Evolutionary conservation across 768 basidiomycete species (phyloP).

Genomic region (Boletus rubropictus): DNA sequence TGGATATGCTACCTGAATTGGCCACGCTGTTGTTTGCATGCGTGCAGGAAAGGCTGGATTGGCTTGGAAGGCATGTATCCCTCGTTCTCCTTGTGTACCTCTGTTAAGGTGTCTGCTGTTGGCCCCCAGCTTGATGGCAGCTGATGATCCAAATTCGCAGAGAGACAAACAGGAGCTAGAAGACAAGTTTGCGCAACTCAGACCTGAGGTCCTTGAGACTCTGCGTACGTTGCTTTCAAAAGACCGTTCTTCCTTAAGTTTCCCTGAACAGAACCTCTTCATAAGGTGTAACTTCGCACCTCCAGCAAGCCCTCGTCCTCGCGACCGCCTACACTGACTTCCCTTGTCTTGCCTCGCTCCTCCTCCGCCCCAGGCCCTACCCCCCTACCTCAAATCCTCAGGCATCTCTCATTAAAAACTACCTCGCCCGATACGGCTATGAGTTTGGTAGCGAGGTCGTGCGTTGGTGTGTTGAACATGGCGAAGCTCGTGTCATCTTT

Average conservation of each 20-base stretch:
- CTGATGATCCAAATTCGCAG: conserved; percentile 43
- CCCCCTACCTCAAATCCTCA: conserved; percentile 63
- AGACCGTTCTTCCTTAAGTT: neutral
- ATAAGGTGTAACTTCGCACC: conserved; percentile 61
- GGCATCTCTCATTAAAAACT: conserved; percentile 54
- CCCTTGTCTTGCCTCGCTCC: conserved; percentile 75
- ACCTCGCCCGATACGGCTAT: conserved; percentile 73
- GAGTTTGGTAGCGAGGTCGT: conserved; percentile 88
- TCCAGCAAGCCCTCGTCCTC: conserved; percentile 67
- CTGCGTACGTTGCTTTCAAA: conserved; percentile 52
- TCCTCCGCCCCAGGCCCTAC: conserved; percentile 61
- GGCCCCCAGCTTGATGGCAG: conserved; percentile 39
- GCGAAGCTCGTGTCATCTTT: conserved; percentile 78
- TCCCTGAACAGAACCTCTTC: neutral
- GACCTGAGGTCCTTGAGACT: conserved; percentile 73
- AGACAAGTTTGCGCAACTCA: conserved; percentile 62
- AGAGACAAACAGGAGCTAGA: conserved; percentile 56
- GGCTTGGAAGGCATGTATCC: conserved; percentile 51
- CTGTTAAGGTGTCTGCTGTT: conserved; percentile 1
- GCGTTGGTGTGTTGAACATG: conserved; percentile 88
- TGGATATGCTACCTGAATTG: conserved; percentile 57
- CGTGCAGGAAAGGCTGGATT: conserved; percentile 62
- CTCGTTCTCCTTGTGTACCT: neutral
- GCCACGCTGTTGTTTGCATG: conserved; percentile 60
- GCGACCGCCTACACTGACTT: conserved; percentile 89